Percentiles rank a stretch among this genome's conserved stretches.
Evolutionary conservation across 345 rosid genomes (phyloP).

Genomic region (Euphorbia peplus): DNA sequence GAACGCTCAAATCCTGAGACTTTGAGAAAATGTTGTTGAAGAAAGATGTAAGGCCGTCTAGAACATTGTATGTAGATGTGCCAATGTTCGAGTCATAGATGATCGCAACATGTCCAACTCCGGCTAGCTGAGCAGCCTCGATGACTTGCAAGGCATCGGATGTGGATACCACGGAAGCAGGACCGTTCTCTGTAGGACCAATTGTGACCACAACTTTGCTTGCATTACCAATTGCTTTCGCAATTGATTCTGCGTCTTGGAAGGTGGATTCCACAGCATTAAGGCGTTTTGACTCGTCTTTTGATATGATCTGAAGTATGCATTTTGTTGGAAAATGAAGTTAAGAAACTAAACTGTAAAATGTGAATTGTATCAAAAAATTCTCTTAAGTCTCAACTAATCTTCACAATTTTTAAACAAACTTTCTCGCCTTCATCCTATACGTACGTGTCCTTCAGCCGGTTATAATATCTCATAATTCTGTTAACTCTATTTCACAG

Average conservation of each 20-base stretch:
- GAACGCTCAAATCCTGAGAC: slow-evolving; percentile 49
- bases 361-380: too few relatives aligned
- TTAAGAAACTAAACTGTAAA: too few relatives aligned
- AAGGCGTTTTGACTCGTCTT: slow-evolving; percentile 67
- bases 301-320: slow-evolving; percentile 64
- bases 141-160: slow-evolving; percentile 71
- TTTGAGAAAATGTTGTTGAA: slow-evolving; percentile 68
- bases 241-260: slow-evolving; percentile 67
- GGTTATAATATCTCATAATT: too few relatives aligned
- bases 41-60: slow-evolving; percentile 76
- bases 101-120: slow-evolving; percentile 82
- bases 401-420: too few relatives aligned
- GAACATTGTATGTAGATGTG: slow-evolving; percentile 64
- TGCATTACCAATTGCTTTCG: slow-evolving; percentile 96
- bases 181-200: slow-evolving; percentile 70
- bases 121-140: slow-evolving; percentile 76
- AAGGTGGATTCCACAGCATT: slow-evolving; percentile 83
- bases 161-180: slow-evolving; percentile 54
- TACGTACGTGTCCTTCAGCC: too few relatives aligned
- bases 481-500: too few relatives aligned
- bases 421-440: too few relatives aligned
- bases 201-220: slow-evolving; percentile 84
- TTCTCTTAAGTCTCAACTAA: too few relatives aligned
- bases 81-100: slow-evolving; percentile 47
- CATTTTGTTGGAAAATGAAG: not conserved